Percentiles rank a stretch among this genome's conserved stretches.
Conservation (phyloP, 768 basidiomycete genomes). For the Phylloporus sp. region DNA sequence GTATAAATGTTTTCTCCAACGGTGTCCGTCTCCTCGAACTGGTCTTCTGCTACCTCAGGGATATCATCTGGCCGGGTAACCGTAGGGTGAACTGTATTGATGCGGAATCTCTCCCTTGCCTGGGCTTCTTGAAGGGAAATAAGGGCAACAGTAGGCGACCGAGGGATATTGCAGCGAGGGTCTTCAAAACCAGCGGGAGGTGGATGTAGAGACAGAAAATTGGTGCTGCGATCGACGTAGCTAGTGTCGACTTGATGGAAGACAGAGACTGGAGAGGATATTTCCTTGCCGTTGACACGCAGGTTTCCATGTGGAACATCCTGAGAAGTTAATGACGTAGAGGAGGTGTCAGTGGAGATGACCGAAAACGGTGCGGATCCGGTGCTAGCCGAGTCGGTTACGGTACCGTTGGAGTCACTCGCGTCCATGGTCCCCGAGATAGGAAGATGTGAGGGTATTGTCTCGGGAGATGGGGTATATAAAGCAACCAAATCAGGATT, state of each 20-base stretch:
- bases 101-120: conserved; percentile 56
- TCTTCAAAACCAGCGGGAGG: conserved; percentile 28
- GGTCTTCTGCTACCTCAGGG: conserved; percentile 12
- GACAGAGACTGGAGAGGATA: conserved; percentile 51
- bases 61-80: conserved; percentile 29
- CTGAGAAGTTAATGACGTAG: conserved; percentile 19
- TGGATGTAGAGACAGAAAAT: conserved; percentile 32
- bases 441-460: conserved; percentile 27
- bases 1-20: conserved; percentile 23
- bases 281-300: conserved; percentile 45
- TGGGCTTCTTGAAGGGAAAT: conserved; percentile 79
- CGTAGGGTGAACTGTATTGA: conserved; percentile 36
- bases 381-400: conserved; percentile 42
- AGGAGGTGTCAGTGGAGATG: conserved; percentile 33
- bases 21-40: conserved; percentile 24
- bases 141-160: conserved; percentile 53
- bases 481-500: conserved; percentile 62
- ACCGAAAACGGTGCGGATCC: conserved; percentile 34
- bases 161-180: conserved; percentile 49
- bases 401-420: conserved; percentile 49
- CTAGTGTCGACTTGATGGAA: conserved; percentile 26
- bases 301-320: conserved; percentile 13
- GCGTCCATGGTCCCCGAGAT: conserved; percentile 33
- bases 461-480: conserved; percentile 30
- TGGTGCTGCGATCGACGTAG: conserved; percentile 27